phyloP scores from a whole-genome alignment of 1,139 yeast species.

The Yamadazyma trypodendri region DNA sequence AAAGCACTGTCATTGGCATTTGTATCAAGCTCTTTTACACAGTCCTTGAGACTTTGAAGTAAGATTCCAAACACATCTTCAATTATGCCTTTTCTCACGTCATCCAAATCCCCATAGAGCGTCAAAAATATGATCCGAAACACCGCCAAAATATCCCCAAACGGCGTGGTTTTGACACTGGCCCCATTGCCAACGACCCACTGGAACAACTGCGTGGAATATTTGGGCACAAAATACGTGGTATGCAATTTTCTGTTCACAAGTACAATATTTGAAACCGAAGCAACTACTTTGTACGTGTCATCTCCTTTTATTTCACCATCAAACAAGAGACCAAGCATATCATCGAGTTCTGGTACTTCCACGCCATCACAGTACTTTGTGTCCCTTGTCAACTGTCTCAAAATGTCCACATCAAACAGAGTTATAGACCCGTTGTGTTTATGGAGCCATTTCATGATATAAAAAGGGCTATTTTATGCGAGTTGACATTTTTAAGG shows the following conservation, averaged over 20 bases:
- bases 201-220: conserved; percentile 17
- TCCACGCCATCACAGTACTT: conserved; percentile 22
- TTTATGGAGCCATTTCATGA: background rate
- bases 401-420: conserved; percentile 10
- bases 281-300: conserved; percentile 19
- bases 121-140: conserved; percentile 29
- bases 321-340: conserved; percentile 15
- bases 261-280: conserved; percentile 23
- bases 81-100: conserved; percentile 10
- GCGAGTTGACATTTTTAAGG: background rate
- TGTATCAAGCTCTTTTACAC: conserved; percentile 10
- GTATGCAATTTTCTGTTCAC: conserved; percentile 25
- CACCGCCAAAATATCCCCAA: conserved; percentile 21
- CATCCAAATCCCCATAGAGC: conserved; percentile 21
- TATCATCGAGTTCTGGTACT: conserved; percentile 16
- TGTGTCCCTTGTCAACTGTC: conserved; percentile 20
- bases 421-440: background rate
- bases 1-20: conserved; percentile 5
- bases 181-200: conserved; percentile 11
- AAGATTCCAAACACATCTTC: conserved; percentile 16
- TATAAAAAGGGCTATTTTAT: background rate
- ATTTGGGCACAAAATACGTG: conserved; percentile 20
- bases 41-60: conserved; percentile 16
- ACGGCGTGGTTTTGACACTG: conserved; percentile 10
- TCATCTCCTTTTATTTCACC: conserved; percentile 11